Evolutionary conservation across 2,329 filamentous ascomycete genomes (phyloP), one percentile per base, ranked within the genome.

Genomic region (Neofusicoccum sp.): DNA sequence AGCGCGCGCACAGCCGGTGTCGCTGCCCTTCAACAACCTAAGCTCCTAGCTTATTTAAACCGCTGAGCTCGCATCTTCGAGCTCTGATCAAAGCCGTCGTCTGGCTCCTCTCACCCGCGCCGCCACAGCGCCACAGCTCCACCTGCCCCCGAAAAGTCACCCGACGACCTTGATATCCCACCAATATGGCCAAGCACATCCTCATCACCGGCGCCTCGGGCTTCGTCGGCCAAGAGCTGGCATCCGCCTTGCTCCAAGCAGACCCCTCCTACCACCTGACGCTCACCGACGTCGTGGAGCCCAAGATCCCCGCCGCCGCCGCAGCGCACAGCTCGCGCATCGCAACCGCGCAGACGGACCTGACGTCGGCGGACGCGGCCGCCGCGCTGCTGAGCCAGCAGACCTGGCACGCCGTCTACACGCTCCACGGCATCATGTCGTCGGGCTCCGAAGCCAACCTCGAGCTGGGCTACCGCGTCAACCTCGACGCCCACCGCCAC

Each of bases 341-440:
- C 49, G 52, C 60, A 2, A 28, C 61, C 5, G 28, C 61, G n/a
- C 56, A 62, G 56, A 58, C 66, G 16, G 66, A 68, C 44, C 63
- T 68, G 8, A 65, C 66, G 2, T 50, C 43, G 14, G 29, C 62
- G 5, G 16, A 41, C 43, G 47, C 47, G 6, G 29, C 63, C 45
- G 28, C 33, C 8, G 9, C 45, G 11, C 58, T 65, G 9, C 54
- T 54, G 3, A 9, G 11, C 12, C 12, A 37, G 33, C 41, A 49
- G 8, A 44, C 47, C 54, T 68, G 66, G 66, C 50, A 56, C 29
- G 66, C 67, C 4, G 50, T 64, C 52, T 87, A 85, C 74, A 75
- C 85, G 67, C 84, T 88, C 74, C 85, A 88, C 73, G 85, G 85
- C 63, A 85, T 87, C 77, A 87, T 87, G 85, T 87, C 85, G 0